Evolutionary conservation across 108 stramenopile species (phyloP).

Genomic region (Cyclotella distinguenda): DNA sequence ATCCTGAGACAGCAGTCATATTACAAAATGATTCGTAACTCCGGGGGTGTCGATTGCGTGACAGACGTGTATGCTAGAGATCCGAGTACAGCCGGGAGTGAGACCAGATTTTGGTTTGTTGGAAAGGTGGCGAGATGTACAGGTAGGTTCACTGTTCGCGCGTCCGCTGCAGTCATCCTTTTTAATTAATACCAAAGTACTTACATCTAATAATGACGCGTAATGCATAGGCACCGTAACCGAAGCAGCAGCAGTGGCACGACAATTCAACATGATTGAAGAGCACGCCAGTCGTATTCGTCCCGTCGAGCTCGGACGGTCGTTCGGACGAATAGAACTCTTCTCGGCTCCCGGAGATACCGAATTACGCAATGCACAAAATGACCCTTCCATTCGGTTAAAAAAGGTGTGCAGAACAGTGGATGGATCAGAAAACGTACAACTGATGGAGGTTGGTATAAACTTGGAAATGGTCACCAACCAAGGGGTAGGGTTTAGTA

Average conservation of each 20-base stretch:
- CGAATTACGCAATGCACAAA: slow-evolving; percentile 26
- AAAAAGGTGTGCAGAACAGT: slow-evolving; percentile 23
- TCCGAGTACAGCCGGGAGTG: slow-evolving; percentile 24
- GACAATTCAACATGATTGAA: slow-evolving; percentile 47
- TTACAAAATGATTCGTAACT: slow-evolving; percentile 36
- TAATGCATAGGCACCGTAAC: slow-evolving; percentile 43
- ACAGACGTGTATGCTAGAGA: slow-evolving; percentile 45
- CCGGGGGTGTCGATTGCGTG: slow-evolving; percentile 42
- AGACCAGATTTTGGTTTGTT: slow-evolving; percentile 44
- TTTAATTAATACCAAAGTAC: not conserved
- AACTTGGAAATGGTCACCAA: slow-evolving; percentile 50
- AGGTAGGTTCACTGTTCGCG: slow-evolving; percentile 3
- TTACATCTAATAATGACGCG: too few relatives aligned
- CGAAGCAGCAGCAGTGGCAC: slow-evolving; percentile 34
- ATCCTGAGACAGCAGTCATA: slow-evolving; percentile 31
- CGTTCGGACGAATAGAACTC: slow-evolving; percentile 44
- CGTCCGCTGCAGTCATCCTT: not conserved
- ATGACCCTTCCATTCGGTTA: slow-evolving; percentile 31
- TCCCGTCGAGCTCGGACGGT: slow-evolving; percentile 45
- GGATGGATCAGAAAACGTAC: slow-evolving; percentile 28
- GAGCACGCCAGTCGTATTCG: slow-evolving; percentile 50
- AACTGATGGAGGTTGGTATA: slow-evolving; percentile 43
- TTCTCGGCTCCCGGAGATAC: slow-evolving; percentile 47
- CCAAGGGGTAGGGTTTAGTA: slow-evolving; percentile 43
- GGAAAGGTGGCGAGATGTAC: slow-evolving; percentile 53